Percentiles rank a stretch among this genome's conserved stretches.
phyloP scores from a whole-genome alignment of 148 eudicot genomes.

The Mesembryanthemum crystallinum region DNA sequence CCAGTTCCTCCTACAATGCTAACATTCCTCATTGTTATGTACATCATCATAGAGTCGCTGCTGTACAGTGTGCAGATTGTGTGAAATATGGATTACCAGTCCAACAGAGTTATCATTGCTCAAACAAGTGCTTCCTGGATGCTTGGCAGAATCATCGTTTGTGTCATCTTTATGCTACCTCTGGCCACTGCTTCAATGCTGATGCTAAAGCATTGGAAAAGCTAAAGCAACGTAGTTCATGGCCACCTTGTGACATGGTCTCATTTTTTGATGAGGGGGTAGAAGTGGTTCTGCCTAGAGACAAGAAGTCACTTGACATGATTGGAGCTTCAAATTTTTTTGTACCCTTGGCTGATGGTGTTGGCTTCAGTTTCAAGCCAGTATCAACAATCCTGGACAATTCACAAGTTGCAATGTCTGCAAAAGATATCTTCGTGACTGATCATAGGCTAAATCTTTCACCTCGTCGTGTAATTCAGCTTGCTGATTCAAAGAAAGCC shows the following conservation, averaged over 20 bases:
- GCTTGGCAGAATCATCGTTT: slow-evolving; percentile 65
- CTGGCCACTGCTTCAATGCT: slow-evolving; percentile 29
- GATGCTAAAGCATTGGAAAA: slow-evolving; percentile 29
- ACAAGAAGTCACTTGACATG: slow-evolving; percentile 34
- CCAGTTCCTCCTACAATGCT: neutral
- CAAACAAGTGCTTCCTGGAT: slow-evolving; percentile 60
- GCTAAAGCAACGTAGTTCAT: slow-evolving; percentile 46
- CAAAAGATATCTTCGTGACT: slow-evolving; percentile 32
- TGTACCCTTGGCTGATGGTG: slow-evolving; percentile 67
- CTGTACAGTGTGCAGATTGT: slow-evolving; percentile 65
- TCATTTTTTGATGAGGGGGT: slow-evolving; percentile 35
- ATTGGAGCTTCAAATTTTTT: slow-evolving; percentile 48
- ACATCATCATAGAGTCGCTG: slow-evolving; percentile 55
- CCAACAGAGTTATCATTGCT: slow-evolving; percentile 61
- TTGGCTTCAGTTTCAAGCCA: slow-evolving; percentile 69
- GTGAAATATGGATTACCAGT: slow-evolving; percentile 58
- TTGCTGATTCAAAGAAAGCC: slow-evolving; percentile 15
- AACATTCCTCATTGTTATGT: slow-evolving; percentile 37
- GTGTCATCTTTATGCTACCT: slow-evolving; percentile 54
- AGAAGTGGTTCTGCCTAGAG: slow-evolving; percentile 27
- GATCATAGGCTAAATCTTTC: slow-evolving; percentile 31
- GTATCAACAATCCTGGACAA: slow-evolving; percentile 44
- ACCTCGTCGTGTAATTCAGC: slow-evolving; percentile 19
- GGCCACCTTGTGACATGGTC: slow-evolving; percentile 30
- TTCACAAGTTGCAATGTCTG: slow-evolving; percentile 5